phyloP scores from a whole-genome alignment of 1,284 basidiomycete genomes.

The Fomitopsis schrenkii region DNA sequence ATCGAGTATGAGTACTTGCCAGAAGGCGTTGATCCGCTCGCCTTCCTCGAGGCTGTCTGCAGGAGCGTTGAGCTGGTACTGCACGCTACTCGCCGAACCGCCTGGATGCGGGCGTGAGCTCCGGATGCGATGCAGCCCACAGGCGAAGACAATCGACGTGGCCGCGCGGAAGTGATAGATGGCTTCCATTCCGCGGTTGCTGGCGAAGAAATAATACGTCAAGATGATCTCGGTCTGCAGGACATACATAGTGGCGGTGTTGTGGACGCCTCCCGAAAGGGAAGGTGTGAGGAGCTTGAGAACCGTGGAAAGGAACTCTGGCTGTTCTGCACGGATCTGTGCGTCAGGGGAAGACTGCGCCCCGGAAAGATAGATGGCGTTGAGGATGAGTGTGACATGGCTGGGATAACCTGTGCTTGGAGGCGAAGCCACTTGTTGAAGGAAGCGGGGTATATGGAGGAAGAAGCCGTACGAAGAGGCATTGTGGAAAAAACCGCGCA shows the following conservation, averaged over 20 bases:
- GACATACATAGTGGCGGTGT: slow-evolving; percentile 34
- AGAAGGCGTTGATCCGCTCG: slow-evolving; percentile 44
- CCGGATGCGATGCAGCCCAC: slow-evolving; percentile 34
- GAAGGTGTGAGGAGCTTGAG: slow-evolving; percentile 29
- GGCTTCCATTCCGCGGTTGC: slow-evolving; percentile 37
- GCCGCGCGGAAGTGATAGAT: slow-evolving; percentile 40
- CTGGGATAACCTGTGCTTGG: slow-evolving; percentile 18
- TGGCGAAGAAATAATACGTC: slow-evolving; percentile 39
- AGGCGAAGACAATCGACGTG: slow-evolving; percentile 36
- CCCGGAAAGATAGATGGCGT: slow-evolving; percentile 24
- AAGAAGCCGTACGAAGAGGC: slow-evolving; percentile 38
- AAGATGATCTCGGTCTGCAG: slow-evolving; percentile 46
- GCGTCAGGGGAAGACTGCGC: slow-evolving; percentile 20
- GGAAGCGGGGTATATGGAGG: slow-evolving; percentile 33
- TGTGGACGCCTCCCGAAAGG: slow-evolving; percentile 26
- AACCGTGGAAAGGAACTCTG: slow-evolving; percentile 25
- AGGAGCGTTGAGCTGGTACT: slow-evolving; percentile 27
- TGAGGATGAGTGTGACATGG: slow-evolving; percentile 20
- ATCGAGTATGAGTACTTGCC: slow-evolving; percentile 40
- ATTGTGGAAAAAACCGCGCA: slow-evolving; percentile 33
- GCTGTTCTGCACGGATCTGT: slow-evolving; percentile 18
- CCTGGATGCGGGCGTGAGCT: slow-evolving; percentile 14
- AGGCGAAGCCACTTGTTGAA: slow-evolving; percentile 21
- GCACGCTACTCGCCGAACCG: neutral
- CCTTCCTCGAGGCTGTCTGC: slow-evolving; percentile 36